phyloP scores from a whole-genome alignment of 139 green algal genomes.

The Ettlia oleoabundans region DNA sequence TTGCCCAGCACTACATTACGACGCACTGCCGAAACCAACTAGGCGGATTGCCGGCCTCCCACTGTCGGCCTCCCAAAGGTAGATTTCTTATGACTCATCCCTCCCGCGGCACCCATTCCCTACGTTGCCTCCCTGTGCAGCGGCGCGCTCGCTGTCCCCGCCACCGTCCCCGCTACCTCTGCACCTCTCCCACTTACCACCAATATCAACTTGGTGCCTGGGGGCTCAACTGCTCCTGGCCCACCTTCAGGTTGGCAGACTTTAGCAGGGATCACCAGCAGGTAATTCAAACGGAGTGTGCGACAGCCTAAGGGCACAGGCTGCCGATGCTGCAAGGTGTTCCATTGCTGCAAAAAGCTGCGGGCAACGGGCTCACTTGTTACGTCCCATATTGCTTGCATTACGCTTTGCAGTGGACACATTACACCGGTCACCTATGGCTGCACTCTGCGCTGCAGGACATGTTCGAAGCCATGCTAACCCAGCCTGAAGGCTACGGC shows the following conservation, averaged over 20 bases:
- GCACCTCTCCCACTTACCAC: conserved; percentile 34
- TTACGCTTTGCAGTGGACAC: too few species aligned
- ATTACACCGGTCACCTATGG: not conserved
- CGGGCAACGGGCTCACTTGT: too few species aligned
- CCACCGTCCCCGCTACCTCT: conserved; percentile 44
- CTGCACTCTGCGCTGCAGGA: conserved; percentile 20
- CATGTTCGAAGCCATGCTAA: conserved; percentile 43
- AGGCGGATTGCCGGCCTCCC: too few species aligned
- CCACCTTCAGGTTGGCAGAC: conserved; percentile 11
- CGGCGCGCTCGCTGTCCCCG: conserved; percentile 25
- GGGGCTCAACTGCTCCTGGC: conserved; percentile 29
- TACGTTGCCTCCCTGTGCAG: too few species aligned
- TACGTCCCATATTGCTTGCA: too few species aligned
- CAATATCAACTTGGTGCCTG: conserved; percentile 41
- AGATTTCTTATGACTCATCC: too few species aligned
- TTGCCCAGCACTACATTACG: too few species aligned
- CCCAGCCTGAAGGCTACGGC: not conserved
- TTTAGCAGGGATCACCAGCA: conserved; percentile 47
- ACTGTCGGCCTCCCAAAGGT: too few species aligned
- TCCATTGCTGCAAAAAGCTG: not conserved
- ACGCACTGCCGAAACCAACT: too few species aligned
- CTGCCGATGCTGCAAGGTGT: not conserved
- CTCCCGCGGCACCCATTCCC: not conserved
- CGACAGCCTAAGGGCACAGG: too few species aligned
- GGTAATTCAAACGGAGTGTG: too few species aligned